Evolutionary conservation across 2,329 filamentous ascomycete species (phyloP).

Genomic region (Penicillium sp.): DNA sequence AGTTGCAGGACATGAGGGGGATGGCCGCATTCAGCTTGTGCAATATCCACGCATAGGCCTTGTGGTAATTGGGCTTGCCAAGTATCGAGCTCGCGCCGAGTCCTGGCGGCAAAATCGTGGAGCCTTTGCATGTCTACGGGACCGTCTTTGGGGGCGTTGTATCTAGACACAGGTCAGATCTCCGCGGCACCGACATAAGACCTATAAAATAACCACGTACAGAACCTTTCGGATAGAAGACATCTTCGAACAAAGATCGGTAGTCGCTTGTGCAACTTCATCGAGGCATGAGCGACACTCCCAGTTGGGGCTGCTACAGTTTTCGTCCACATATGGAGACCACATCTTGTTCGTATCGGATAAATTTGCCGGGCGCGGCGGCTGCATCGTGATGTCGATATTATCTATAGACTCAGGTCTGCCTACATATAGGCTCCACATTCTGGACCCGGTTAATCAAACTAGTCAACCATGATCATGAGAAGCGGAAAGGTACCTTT

Average conservation of each 20-base stretch:
- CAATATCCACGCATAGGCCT: background rate
- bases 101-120: conserved; percentile 8
- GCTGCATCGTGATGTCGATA: conserved; percentile 25
- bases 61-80: background rate
- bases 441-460: conserved; percentile 12
- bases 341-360: background rate
- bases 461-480: background rate
- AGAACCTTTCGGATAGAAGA: conserved; percentile 26
- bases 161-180: conserved; percentile 3
- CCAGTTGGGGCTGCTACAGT: background rate
- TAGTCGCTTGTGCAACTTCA: conserved; percentile 11
- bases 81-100: background rate
- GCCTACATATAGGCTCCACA: conserved; percentile 32
- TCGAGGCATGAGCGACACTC: background rate
- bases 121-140: conserved; percentile 5
- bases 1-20: conserved; percentile 7
- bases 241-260: conserved; percentile 28
- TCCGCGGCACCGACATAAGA: too few species aligned
- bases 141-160: conserved; percentile 2
- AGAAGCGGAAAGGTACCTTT: background rate
- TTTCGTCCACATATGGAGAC: conserved; percentile 5
- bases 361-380: background rate
- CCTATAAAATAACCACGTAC: conserved; percentile 14
- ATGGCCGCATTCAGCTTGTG: background rate
- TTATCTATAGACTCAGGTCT: conserved; percentile 30